These are phyloP conservation scores for Gossypium laxum DNA, from an alignment of 441 rosid genomes.

Conservation along the genomic window DNA sequence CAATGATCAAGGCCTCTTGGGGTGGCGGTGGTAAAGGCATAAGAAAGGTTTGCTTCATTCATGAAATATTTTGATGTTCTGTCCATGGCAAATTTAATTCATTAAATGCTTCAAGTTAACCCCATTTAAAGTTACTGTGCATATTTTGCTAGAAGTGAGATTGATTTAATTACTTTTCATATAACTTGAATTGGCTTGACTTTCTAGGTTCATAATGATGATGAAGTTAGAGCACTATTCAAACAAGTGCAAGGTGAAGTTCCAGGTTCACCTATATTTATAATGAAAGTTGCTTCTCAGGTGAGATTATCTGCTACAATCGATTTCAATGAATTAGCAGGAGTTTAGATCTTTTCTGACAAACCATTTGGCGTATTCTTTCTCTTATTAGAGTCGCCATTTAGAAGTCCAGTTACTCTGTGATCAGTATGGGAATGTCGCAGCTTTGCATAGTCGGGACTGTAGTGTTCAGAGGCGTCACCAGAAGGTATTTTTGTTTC, in stretches of 20 bases:
- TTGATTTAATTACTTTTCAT: not conserved
- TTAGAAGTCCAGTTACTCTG: conserved; percentile 95
- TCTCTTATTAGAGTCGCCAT: conserved; percentile 75
- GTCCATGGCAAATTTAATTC: conserved; percentile 1
- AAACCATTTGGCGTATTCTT: conserved; percentile 13
- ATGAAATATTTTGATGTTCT: conserved; percentile 1
- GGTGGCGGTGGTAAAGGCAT: conserved; percentile 99
- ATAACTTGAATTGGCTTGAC: not conserved
- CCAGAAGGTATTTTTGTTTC: conserved; percentile 62
- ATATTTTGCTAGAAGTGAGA: conserved; percentile 4
- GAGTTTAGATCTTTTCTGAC: conserved; percentile 11
- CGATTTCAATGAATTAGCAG: conserved; percentile 18
- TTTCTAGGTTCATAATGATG: conserved; percentile 85
- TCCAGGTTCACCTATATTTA: conserved; percentile 98
- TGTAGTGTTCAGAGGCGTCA: conserved; percentile 99
- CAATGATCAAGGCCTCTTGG: conserved; percentile 99
- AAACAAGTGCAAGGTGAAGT: conserved; percentile 99
- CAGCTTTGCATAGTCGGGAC: conserved; percentile 99
- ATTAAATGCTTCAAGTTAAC: conserved; percentile 3
- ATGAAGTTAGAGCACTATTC: conserved; percentile 93
- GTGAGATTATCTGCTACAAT: conserved; percentile 33
- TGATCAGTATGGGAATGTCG: conserved; percentile 89
- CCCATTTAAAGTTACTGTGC: not conserved
- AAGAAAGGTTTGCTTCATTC: conserved; percentile 64
- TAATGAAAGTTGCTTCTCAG: conserved; percentile 99